Evolutionary conservation across 78 protist species (phyloP), one percentile per base, ranked within the genome.

Genomic region (Neovahlkampfia damariscottae): DNA sequence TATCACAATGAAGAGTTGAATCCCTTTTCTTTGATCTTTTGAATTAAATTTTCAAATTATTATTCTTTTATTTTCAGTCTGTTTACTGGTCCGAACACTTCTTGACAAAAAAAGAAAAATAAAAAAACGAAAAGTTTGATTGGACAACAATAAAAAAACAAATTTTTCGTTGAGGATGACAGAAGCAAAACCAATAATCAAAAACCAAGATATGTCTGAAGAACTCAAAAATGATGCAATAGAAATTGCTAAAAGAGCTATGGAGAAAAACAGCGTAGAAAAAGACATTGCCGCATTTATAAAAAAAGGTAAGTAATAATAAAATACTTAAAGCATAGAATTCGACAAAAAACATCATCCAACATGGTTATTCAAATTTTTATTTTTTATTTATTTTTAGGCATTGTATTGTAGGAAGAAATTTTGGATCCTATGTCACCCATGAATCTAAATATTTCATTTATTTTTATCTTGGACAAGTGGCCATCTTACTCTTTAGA

Each of bases 361-460:
- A 29, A 94, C 98, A 1, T 97, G 99, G n/a, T n/a, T n/a, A n/a
- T n/a, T n/a, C n/a, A n/a, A n/a, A n/a, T 97, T 69, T 69, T 10
- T 69, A 10, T 32, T 10, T 69, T 40, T 69, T 40, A 10, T 40
- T 74, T 67, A n/a, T n/a, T n/a, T n/a, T n/a, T n/a, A n/a, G n/a
- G 84, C 95, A 92, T 79, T 88, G 93, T 90, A 89, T 96, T 9
- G 99, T 96, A 27, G 99, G 99, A 68, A 85, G 97, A 40, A 95
- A 91, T 90, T 98, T 98, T 39, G 99, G 99, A 58, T 94, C 98
- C 27, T 94, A 90, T 74, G 98, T 96, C 41, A 96, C 98, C 3
- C 99, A 96, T 85, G 99, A 96, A 80, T 92, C 97, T 6, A 95
- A 95, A 91, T 90, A 90, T 82, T 96, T 91, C 84, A 93, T 94